Evolutionary conservation across 768 basidiomycete species (phyloP).

Genomic region (Crucibulum laeve): DNA sequence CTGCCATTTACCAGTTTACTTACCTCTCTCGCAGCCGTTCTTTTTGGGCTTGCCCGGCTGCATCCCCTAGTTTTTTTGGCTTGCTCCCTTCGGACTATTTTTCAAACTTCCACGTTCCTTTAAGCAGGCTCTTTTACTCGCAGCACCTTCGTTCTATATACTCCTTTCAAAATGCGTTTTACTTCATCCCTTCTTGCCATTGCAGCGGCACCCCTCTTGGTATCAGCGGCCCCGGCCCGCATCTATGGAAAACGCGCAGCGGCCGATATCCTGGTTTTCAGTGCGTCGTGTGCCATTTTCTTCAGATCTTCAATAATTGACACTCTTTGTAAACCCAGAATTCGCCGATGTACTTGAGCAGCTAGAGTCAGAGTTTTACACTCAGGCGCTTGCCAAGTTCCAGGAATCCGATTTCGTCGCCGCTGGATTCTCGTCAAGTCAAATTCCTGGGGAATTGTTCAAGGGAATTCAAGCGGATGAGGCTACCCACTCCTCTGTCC

Average conservation of each 20-base stretch:
- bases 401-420: constrained; percentile 52
- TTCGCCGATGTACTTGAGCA: constrained; percentile 76
- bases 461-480: constrained; percentile 59
- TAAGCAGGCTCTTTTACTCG: constrained; percentile 12
- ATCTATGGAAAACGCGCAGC: constrained; percentile 35
- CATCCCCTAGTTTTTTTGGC: constrained; percentile 48
- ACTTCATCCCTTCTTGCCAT: constrained; percentile 37
- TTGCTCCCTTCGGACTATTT: constrained; percentile 31
- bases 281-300: too few species aligned
- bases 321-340: constrained; percentile 42
- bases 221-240: constrained; percentile 45
- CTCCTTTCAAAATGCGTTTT: constrained; percentile 42
- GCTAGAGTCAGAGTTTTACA: constrained; percentile 67
- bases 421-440: constrained; percentile 59
- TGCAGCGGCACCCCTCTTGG: constrained; percentile 37
- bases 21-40: constrained; percentile 27
- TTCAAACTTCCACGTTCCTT: constrained; percentile 15
- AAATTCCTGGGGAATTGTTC: constrained; percentile 60
- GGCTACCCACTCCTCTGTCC: constrained; percentile 47
- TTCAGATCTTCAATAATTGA: too few species aligned
- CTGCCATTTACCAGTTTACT: neutral
- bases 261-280: constrained; percentile 50
- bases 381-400: constrained; percentile 63
- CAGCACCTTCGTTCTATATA: constrained; percentile 23
- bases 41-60: constrained; percentile 71